A percentile compares a stretch with the other conserved stretches of the same genome.
These are phyloP conservation scores for Arthrobotrys megalospora DNA, from an alignment of 2,329 filamentous ascomycete species.

Conservation along the genomic window DNA sequence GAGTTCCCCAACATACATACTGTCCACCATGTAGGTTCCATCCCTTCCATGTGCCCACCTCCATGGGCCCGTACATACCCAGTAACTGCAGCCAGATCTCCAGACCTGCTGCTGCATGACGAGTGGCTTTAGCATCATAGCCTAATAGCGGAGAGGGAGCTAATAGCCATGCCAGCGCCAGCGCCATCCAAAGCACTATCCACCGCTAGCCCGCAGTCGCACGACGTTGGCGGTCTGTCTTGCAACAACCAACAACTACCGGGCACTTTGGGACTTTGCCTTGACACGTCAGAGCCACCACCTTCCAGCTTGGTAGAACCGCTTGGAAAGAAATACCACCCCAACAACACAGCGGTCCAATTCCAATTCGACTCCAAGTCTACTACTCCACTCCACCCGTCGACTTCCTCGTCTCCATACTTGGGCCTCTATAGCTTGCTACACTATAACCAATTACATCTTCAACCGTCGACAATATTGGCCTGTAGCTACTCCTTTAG, in stretches of 20 bases:
- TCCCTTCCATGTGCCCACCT: slow-evolving; percentile 34
- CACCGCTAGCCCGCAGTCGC: slow-evolving; percentile 22
- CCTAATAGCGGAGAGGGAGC: slow-evolving; percentile 21
- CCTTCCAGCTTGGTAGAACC: slow-evolving; percentile 38
- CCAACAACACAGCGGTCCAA: slow-evolving; percentile 45
- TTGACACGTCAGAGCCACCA: slow-evolving; percentile 56
- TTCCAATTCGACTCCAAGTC: not conserved
- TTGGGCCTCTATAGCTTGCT: slow-evolving; percentile 42
- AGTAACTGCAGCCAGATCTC: slow-evolving; percentile 37
- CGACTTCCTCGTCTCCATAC: slow-evolving; percentile 43
- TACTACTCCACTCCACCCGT: slow-evolving; percentile 27
- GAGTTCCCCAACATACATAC: slow-evolving; percentile 56
- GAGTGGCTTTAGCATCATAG: slow-evolving; percentile 52
- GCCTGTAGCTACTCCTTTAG: slow-evolving; percentile 56
- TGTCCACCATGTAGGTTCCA: slow-evolving; percentile 47
- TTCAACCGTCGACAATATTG: slow-evolving; percentile 28
- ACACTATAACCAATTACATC: slow-evolving; percentile 43
- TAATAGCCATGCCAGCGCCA: slow-evolving; percentile 1
- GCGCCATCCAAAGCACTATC: slow-evolving; percentile 1
- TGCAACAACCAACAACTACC: slow-evolving; percentile 22
- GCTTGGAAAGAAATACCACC: slow-evolving; percentile 38
- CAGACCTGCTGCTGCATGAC: slow-evolving; percentile 46
- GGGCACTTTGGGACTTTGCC: slow-evolving; percentile 29
- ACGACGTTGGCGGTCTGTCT: not conserved
- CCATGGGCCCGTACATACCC: slow-evolving; percentile 32